These are phyloP conservation scores for Crataegus laevigata DNA, from an alignment of 306 rosid species.

Conservation along the genomic window DNA sequence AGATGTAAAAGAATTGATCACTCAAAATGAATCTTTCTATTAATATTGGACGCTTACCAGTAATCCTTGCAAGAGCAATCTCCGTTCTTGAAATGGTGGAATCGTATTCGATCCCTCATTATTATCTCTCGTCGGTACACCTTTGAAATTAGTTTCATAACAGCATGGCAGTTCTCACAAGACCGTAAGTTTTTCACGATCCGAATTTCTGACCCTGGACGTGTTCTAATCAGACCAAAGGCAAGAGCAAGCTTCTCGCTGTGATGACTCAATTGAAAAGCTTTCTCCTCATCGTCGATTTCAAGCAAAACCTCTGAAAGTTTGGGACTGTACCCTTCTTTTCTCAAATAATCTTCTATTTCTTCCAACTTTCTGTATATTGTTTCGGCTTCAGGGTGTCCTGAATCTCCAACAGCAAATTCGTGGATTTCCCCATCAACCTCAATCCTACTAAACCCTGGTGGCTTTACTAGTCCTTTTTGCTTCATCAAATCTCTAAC, in stretches of 20 bases:
- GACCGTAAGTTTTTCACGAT: slow-evolving; percentile 25
- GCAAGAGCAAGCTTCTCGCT: slow-evolving; percentile 41
- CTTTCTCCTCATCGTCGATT: slow-evolving; percentile 38
- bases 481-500: slow-evolving; percentile 42
- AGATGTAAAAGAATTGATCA: not conserved
- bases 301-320: slow-evolving; percentile 45
- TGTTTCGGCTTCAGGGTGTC: slow-evolving; percentile 31
- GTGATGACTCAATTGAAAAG: slow-evolving; percentile 42
- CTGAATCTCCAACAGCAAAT: slow-evolving; percentile 48
- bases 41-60: slow-evolving; percentile 1
- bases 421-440: slow-evolving; percentile 38
- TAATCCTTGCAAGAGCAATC: slow-evolving; percentile 29
- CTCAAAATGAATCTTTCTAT: not conserved
- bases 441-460: slow-evolving; percentile 53
- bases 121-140: slow-evolving; percentile 25
- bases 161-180: slow-evolving; percentile 26
- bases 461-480: slow-evolving; percentile 43
- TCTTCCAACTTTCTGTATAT: slow-evolving; percentile 34
- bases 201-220: slow-evolving; percentile 10
- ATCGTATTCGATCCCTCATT: slow-evolving; percentile 27
- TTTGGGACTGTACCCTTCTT: slow-evolving; percentile 37
- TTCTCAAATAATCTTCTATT: slow-evolving; percentile 19
- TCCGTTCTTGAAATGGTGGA: slow-evolving; percentile 34
- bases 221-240: slow-evolving; percentile 18
- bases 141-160: slow-evolving; percentile 33